phyloP scores from a whole-genome alignment of 306 rosid species.

The Prunus davidiana region DNA sequence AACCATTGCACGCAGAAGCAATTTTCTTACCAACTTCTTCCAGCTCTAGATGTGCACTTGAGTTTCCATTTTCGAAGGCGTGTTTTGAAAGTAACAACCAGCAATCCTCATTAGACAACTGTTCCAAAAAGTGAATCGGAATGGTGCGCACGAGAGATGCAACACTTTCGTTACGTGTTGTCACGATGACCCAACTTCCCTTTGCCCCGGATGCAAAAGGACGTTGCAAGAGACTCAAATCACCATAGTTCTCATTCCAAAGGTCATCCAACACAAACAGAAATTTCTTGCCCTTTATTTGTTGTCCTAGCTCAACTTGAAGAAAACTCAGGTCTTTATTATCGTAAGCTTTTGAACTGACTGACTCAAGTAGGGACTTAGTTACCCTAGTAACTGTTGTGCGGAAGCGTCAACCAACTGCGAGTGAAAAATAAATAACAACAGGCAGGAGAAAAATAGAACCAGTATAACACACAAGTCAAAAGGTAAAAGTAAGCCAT shows the following conservation, averaged over 20 bases:
- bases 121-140: neutral
- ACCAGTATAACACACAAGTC: no score
- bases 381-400: neutral
- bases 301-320: neutral
- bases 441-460: no score
- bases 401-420: no score
- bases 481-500: no score
- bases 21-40: conserved; percentile 20
- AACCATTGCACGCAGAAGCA: conserved; percentile 18
- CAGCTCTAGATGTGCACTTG: neutral
- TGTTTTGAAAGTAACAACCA: neutral
- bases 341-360: neutral
- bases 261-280: conserved; percentile 5
- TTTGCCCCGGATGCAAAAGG: neutral
- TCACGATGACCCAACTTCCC: conserved; percentile 15
- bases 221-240: neutral
- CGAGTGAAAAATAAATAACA: no score
- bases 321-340: neutral
- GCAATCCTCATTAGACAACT: neutral
- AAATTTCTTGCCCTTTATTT: neutral
- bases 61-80: neutral
- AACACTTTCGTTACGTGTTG: conserved; percentile 8
- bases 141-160: neutral
- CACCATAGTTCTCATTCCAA: neutral
- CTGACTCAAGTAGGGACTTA: neutral